A percentile compares a stretch with the other conserved stretches of the same genome.
Evolutionary conservation across 176 grass and related monocot genomes (phyloP).

Genomic region (Pharus latifolius): DNA sequence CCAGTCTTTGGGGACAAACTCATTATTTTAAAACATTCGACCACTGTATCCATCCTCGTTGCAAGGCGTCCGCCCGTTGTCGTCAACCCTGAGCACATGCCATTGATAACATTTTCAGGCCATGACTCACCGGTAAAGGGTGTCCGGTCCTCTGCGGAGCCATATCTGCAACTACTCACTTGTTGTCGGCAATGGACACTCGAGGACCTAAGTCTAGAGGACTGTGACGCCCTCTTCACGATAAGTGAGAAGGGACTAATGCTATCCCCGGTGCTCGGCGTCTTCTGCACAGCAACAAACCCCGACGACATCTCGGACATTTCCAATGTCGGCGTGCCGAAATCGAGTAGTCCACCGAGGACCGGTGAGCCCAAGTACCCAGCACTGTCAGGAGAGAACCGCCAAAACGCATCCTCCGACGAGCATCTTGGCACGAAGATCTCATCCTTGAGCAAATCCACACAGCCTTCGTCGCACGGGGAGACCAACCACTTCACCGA

Average conservation of each 20-base stretch:
- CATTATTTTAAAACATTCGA: conserved; percentile 44
- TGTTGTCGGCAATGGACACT: conserved; percentile 39
- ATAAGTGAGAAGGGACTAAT: conserved; percentile 95
- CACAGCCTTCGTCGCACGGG: conserved; percentile 9
- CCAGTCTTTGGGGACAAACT: conserved; percentile 26
- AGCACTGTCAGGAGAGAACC: conserved; percentile 28
- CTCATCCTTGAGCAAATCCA: conserved; percentile 24
- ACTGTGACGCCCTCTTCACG: conserved; percentile 65
- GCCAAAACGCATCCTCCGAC: conserved; percentile 30
- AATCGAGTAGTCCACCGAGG: conserved; percentile 20
- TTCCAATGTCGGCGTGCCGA: conserved; percentile 17
- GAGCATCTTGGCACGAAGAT: conserved; percentile 35
- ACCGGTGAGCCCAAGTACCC: conserved; percentile 28
- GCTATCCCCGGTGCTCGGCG: conserved; percentile 62
- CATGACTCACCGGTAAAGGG: conserved; percentile 16
- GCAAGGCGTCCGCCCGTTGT: conserved; percentile 7
- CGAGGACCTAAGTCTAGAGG: conserved; percentile 35
- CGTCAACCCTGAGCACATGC: not conserved
- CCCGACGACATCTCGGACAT: conserved; percentile 31
- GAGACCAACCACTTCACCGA: conserved; percentile 50
- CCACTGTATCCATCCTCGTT: conserved; percentile 34
- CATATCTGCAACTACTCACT: not conserved
- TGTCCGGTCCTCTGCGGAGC: not conserved
- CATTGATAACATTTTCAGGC: not conserved
- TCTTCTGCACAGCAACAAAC: conserved; percentile 38